Base-by-base conservation (phyloP, 2,329 filamentous ascomycete genomes). In the Arachnomyces sp. region DNA sequence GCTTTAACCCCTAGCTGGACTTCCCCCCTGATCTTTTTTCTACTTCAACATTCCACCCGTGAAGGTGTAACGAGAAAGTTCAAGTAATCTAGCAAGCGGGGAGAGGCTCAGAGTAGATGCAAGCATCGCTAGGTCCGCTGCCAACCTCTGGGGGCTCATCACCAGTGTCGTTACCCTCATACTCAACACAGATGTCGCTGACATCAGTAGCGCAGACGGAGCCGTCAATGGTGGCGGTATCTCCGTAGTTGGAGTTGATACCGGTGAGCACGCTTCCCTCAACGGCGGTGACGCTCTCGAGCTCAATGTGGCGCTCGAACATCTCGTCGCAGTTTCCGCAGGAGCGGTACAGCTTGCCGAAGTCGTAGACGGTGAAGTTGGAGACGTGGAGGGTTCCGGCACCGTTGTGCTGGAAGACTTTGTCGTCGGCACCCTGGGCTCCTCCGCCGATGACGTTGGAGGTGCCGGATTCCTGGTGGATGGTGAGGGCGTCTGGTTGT, bases 291-390 rank as follows among this genome's bases (percentile, higher is more conserved):
- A 62, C 46, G 44, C 50, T 51, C 42, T 50, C 43, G 44, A 65
- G 42, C 31, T 52, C 51, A 35, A 61, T 53, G 37, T 53, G 49
- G 34, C 59, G 60, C 36, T 54, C 52, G 50, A 52, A 43, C 50
- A 48, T 49, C 44, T 51, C 52, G 45, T 52, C 52, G 52, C 66
- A 71, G 57, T 66, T 65, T 15, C 69, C 70, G 52, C 69, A 73
- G 35, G 62, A 60, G 44, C 69, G 67, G 59, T 70, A 72, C 34
- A 72, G 50, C 54, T 66, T 67, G 44, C 64, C 64, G 34, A 62
- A 59, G 52, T 67, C 56, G 34, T 60, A 53, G 25, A 62, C 60
- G 17, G 59, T 62, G 49, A 66, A 68, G 45, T 59, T 60, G 31
- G 60, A 55, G 34, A 65, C 45, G 37, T 31, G 52, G 35, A 58